phyloP scores from a whole-genome alignment of 2,329 filamentous ascomycete genomes.

The Ophiostoma novo-ulmi region DNA sequence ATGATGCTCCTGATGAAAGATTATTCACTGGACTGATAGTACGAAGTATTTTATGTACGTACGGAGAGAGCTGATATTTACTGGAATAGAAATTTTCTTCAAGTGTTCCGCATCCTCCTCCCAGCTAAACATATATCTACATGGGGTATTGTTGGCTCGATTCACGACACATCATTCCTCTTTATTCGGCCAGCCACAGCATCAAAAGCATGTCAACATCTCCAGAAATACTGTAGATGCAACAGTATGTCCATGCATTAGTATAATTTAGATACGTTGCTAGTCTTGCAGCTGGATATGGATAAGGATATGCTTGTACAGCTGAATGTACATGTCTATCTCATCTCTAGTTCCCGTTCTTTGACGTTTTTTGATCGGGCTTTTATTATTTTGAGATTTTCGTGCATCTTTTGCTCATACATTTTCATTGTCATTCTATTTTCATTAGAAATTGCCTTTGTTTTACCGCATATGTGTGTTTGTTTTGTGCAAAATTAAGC shows the following conservation, averaged over 20 bases:
- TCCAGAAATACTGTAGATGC: not conserved
- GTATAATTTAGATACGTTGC: not conserved
- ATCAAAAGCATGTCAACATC: not conserved
- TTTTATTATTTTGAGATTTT: not conserved
- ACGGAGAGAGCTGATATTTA: not conserved
- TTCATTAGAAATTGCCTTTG: not conserved
- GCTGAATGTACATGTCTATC: not conserved
- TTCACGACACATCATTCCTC: not conserved
- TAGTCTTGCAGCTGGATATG: not conserved
- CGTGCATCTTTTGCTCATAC: not conserved
- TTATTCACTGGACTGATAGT: not conserved
- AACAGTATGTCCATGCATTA: not conserved
- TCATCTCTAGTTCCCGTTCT: not conserved
- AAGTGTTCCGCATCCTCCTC: not conserved
- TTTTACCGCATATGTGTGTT: not conserved
- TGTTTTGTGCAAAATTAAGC: not conserved
- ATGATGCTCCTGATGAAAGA: constrained; percentile 7
- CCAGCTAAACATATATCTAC: not conserved
- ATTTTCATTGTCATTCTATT: not conserved
- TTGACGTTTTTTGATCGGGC: not conserved
- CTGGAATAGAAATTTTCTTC: not conserved
- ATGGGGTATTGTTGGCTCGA: not conserved
- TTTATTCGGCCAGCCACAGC: not conserved
- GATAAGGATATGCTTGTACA: not conserved
- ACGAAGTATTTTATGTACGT: not conserved